Evolutionary conservation across 441 rosid genomes (phyloP), one percentile per base, ranked within the genome.

Genomic region (Cnidoscolus chayamansa): DNA sequence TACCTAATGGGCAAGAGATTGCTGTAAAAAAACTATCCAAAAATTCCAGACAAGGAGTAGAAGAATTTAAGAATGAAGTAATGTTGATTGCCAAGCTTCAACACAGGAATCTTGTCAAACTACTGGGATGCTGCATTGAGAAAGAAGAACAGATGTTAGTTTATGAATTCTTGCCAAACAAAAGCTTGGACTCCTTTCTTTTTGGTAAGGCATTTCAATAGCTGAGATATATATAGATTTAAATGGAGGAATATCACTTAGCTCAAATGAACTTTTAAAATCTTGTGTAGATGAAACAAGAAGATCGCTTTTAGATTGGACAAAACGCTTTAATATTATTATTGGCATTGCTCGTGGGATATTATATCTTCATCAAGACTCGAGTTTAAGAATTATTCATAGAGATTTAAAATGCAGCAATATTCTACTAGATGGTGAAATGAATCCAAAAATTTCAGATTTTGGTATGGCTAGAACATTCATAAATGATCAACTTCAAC

Each of bases 331-430:
- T 53, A 73, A 84, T 60, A 83, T 86, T 7, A 84, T 76, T 1
- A 71, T 71, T 9, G 90, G 92, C 12, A 84, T 85, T 53, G 89
- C 88, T 37, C 76, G 87, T 55, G 90, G 94, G 10, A 75, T 89
- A n/a, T 48, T 85, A 0, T 88, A 88, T 69, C 90, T 89, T 67
- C 92, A 88, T 72, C 79, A 83, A 43, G 92, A 89, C 64, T 87
- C 94, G 0, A 80, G 87, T 74, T 81, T 86, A 45, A 84, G 82
- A 72, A 89, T 89, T 12, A 83, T 89, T n/a, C 45, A 40, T 40
- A 40, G 45, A 5, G 45, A 40, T 40, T 40, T 40, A 40, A 40
- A 40, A 40, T 84, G 85, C 19, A 86, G 92, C 62, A 89, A 89
- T 17, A 20, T 85, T 45, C 66, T 70, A 31, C 37, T 70, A 17